Evolutionary conservation across 2,329 filamentous ascomycete genomes (phyloP), one percentile per base, ranked within the genome.

Genomic region (Elsinoe australis): DNA sequence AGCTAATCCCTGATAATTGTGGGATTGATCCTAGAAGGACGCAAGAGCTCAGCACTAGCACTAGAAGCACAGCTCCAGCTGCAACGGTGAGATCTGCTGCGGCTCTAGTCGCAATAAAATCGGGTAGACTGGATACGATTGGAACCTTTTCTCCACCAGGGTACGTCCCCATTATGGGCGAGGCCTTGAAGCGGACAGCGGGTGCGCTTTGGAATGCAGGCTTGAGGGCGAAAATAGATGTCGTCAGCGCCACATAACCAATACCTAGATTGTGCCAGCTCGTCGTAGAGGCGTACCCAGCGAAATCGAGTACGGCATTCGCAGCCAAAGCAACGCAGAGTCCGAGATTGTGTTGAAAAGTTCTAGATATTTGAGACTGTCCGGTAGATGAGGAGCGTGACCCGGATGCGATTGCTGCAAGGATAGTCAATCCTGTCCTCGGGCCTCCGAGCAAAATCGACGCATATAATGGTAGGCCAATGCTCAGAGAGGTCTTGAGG

Each of bases 391-490:
- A 58, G 57, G 62, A 49, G 52, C 54, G 53, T 17, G 78, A 50
- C 5, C 71, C 71, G 10, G 71, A 68, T 5, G 71, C 67, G 2
- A 68, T 54, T 5, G 70, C 67, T 26, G 71, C 59, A 34, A 79
- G 61, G 21, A 79, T 53, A 2, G 71, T 53, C n/a, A 78, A 61
- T 8, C 73, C 72, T n/a, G 73, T 71, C 47, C 72, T 64, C 49
- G 72, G 67, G 9, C 73, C 75, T 6, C 76, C 77, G 9, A 80
- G 59, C 49, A 77, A 71, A 53, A 76, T 65, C 0, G 73, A 61
- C 6, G 76, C 73, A 56, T 76, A 80, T 55, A 78, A 74, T 1
- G 78, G 78, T 22, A 80, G 56, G 6, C 56, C 62, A 9, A 61
- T 52, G 34, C 55, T 54, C 21, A 61, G 14, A 1, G 54, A 28